These are phyloP conservation scores for Lodderomyces oxycetoniae DNA, from an alignment of 1,139 yeast species.

Conservation along the genomic window DNA sequence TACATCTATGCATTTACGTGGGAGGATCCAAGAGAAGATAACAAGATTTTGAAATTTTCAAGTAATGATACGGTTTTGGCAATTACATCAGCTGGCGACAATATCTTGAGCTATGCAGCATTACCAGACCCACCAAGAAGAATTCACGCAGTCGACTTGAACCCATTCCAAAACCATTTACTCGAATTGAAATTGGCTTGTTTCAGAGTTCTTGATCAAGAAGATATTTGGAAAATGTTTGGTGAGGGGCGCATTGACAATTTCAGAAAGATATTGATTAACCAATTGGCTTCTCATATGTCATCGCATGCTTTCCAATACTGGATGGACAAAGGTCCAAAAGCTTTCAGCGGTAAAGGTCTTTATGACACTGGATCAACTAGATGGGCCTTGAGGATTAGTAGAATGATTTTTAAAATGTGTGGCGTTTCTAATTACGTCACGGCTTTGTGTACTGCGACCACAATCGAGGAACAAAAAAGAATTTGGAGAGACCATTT, in stretches of 20 bases:
- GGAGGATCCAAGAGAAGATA: constrained; percentile 87
- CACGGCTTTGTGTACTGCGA: constrained; percentile 52
- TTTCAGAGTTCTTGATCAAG: constrained; percentile 52
- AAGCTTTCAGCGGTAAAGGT: constrained; percentile 60
- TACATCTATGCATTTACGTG: constrained; percentile 84
- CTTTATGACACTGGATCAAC: constrained; percentile 75
- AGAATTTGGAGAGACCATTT: constrained; percentile 58
- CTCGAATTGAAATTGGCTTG: constrained; percentile 75
- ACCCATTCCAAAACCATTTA: constrained; percentile 78
- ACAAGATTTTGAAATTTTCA: constrained; percentile 55
- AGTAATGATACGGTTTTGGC: constrained; percentile 71
- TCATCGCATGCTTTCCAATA: constrained; percentile 79
- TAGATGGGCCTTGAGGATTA: constrained; percentile 76
- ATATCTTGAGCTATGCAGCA: constrained; percentile 66
- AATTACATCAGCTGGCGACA: constrained; percentile 84
- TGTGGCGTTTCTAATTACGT: constrained; percentile 54
- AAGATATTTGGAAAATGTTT: constrained; percentile 67
- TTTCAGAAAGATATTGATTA: constrained; percentile 43
- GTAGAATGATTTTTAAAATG: constrained; percentile 52
- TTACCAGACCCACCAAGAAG: constrained; percentile 68
- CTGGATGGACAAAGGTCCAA: constrained; percentile 64
- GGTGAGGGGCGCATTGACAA: constrained; percentile 66
- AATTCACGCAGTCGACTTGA: constrained; percentile 81
- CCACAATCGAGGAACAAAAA: constrained; percentile 57
- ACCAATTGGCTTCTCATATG: constrained; percentile 59